These are phyloP conservation scores for Turritis glabra DNA, from an alignment of 345 rosid species.

Conservation along the genomic window DNA sequence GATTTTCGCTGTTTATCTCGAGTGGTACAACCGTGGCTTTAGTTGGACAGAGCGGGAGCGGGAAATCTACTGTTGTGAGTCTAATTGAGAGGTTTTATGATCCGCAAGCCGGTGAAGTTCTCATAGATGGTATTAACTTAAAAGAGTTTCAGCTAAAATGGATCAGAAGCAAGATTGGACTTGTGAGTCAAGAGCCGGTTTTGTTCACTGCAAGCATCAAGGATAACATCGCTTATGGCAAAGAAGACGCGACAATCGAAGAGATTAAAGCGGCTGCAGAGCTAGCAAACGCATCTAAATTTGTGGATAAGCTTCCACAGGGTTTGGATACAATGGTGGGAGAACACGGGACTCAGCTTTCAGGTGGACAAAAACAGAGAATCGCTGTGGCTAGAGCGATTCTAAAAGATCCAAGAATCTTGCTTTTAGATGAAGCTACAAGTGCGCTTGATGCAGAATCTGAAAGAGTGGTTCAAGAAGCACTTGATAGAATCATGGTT, in stretches of 20 bases:
- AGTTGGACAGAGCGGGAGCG: slow-evolving; percentile 76
- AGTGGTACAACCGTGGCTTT: slow-evolving; percentile 61
- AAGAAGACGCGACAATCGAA: slow-evolving; percentile 50
- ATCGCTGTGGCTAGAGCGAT: slow-evolving; percentile 75
- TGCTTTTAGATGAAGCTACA: slow-evolving; percentile 76
- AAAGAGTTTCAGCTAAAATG: slow-evolving; percentile 60
- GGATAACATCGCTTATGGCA: slow-evolving; percentile 65
- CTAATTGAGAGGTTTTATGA: slow-evolving; percentile 74
- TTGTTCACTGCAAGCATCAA: slow-evolving; percentile 57
- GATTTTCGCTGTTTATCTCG: slow-evolving; percentile 53
- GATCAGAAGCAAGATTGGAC: slow-evolving; percentile 69
- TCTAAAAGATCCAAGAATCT: slow-evolving; percentile 62
- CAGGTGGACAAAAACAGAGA: slow-evolving; percentile 87
- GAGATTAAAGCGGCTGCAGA: slow-evolving; percentile 59
- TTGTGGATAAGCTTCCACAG: slow-evolving; percentile 64
- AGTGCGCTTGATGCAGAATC: slow-evolving; percentile 80
- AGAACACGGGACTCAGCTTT: slow-evolving; percentile 78
- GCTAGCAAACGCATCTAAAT: slow-evolving; percentile 64
- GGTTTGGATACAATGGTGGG: slow-evolving; percentile 80
- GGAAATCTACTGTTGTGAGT: slow-evolving; percentile 63
- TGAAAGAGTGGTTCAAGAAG: slow-evolving; percentile 62
- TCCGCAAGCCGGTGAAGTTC: slow-evolving; percentile 56
- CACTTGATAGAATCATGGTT: slow-evolving; percentile 60
- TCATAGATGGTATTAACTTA: slow-evolving; percentile 56
- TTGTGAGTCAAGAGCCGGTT: slow-evolving; percentile 78